A percentile compares a stretch with the other conserved stretches of the same genome.
Evolutionary conservation across 495 filamentous ascomycete genomes (phyloP).

Genomic region (Chaetomium fimeti): DNA sequence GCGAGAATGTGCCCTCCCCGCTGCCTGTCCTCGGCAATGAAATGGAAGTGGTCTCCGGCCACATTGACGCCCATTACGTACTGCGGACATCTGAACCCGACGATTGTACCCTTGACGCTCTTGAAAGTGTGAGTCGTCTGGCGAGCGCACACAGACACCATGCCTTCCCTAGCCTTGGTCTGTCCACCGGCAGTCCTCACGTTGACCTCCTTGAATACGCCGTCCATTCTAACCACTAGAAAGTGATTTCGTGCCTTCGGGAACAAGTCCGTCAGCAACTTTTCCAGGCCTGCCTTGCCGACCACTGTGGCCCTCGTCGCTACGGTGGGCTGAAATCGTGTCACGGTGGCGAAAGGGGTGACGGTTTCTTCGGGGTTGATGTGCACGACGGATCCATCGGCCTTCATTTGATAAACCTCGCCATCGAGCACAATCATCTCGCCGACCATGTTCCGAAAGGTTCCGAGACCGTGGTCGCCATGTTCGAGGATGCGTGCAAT

Average conservation of each 20-base stretch:
- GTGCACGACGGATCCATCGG: slow-evolving; percentile 38
- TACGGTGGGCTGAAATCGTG: slow-evolving; percentile 38
- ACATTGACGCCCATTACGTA: slow-evolving; percentile 52
- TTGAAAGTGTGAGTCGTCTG: slow-evolving; percentile 42
- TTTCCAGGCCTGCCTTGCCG: slow-evolving; percentile 40
- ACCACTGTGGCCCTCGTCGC: slow-evolving; percentile 24
- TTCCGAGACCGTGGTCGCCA: slow-evolving; percentile 54
- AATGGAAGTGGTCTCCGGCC: slow-evolving; percentile 53
- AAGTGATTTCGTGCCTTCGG: slow-evolving; percentile 43
- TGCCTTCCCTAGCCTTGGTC: slow-evolving; percentile 35
- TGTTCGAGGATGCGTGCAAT: slow-evolving; percentile 41
- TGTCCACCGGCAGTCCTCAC: slow-evolving; percentile 44
- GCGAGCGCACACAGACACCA: slow-evolving; percentile 43
- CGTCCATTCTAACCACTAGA: slow-evolving; percentile 41
- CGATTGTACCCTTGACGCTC: slow-evolving; percentile 42
- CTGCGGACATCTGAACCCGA: slow-evolving; percentile 51
- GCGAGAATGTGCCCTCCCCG: slow-evolving; percentile 51
- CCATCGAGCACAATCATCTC: slow-evolving; percentile 54
- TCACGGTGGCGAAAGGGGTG: slow-evolving; percentile 48
- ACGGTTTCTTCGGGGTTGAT: slow-evolving; percentile 29
- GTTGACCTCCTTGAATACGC: slow-evolving; percentile 38
- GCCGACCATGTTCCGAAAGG: slow-evolving; percentile 50
- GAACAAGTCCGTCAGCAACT: slow-evolving; percentile 39
- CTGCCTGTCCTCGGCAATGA: slow-evolving; percentile 45
- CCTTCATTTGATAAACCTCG: slow-evolving; percentile 48